phyloP scores from a whole-genome alignment of 257 asterid genomes.

The Cynanchum wilfordii region DNA sequence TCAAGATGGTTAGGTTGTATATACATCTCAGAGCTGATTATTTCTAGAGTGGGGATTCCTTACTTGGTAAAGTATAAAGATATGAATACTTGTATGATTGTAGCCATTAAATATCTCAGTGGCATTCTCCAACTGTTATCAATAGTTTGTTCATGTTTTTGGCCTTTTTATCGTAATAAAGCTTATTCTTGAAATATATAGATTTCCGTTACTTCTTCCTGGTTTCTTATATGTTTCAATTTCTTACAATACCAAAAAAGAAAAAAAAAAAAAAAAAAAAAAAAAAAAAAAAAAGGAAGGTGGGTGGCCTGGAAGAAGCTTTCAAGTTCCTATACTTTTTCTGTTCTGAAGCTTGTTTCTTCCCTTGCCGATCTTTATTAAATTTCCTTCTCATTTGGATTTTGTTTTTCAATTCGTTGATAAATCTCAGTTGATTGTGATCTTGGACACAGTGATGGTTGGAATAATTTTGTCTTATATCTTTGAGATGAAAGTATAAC shows the following conservation, averaged over 20 bases:
- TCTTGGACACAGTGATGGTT: neutral
- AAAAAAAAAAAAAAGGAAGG: neutral
- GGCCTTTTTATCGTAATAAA: slow-evolving; percentile 24
- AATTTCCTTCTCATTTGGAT: neutral
- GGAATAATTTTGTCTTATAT: neutral
- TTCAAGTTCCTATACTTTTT: neutral
- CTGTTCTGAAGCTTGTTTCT: neutral
- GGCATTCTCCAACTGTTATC: slow-evolving; percentile 27
- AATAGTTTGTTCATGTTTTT: slow-evolving; percentile 22
- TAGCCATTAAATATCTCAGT: slow-evolving; percentile 41
- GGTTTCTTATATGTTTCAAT: neutral
- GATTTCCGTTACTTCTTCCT: slow-evolving; percentile 1
- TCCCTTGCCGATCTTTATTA: neutral
- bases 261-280: neutral
- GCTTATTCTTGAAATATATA: slow-evolving; percentile 17
- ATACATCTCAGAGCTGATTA: slow-evolving; percentile 47
- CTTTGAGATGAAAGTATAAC: too few species aligned
- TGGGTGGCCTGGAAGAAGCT: neutral
- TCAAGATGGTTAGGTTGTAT: slow-evolving; percentile 45
- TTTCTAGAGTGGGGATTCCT: slow-evolving; percentile 34
- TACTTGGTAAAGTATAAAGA: slow-evolving; percentile 40
- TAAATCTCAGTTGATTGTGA: neutral
- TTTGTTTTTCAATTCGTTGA: too few species aligned
- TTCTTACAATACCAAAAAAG: neutral
- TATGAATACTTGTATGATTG: slow-evolving; percentile 46